Conservation (phyloP, 441 rosid genomes). For the Metrosideros polymorpha region DNA sequence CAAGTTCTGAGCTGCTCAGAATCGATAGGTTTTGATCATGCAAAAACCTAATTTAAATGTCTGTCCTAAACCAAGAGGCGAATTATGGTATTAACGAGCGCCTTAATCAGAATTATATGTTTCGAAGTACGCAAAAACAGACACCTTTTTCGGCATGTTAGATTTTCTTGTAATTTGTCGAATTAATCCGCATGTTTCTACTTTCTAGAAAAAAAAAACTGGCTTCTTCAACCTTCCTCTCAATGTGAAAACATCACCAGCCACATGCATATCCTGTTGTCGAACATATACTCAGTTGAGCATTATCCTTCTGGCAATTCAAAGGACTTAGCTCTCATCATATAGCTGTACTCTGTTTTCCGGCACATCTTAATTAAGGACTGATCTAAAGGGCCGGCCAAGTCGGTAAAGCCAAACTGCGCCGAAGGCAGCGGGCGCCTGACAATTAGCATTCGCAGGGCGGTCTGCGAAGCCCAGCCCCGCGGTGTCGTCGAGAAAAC, state of each 20-base stretch:
- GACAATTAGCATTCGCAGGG: neutral
- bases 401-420: neutral
- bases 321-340: neutral
- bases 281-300: neutral
- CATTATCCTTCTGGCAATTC: neutral
- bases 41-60: neutral
- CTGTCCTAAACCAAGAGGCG: neutral
- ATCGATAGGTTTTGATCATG: neutral
- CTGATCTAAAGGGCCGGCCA: neutral
- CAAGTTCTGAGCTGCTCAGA: neutral
- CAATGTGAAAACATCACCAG: neutral
- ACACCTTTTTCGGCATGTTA: neutral
- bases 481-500: accelerated
- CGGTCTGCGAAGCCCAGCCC: neutral
- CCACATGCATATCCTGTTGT: neutral
- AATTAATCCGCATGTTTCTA: neutral
- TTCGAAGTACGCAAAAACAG: neutral
- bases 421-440: neutral
- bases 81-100: neutral
- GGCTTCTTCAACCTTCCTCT: neutral
- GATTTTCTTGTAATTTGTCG: neutral
- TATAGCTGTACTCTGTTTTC: neutral
- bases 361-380: neutral
- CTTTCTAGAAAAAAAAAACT: neutral
- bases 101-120: neutral